These are phyloP conservation scores for Ceratocystis lukuohia DNA, from an alignment of 2,329 filamentous ascomycete genomes.

Conservation along the genomic window DNA sequence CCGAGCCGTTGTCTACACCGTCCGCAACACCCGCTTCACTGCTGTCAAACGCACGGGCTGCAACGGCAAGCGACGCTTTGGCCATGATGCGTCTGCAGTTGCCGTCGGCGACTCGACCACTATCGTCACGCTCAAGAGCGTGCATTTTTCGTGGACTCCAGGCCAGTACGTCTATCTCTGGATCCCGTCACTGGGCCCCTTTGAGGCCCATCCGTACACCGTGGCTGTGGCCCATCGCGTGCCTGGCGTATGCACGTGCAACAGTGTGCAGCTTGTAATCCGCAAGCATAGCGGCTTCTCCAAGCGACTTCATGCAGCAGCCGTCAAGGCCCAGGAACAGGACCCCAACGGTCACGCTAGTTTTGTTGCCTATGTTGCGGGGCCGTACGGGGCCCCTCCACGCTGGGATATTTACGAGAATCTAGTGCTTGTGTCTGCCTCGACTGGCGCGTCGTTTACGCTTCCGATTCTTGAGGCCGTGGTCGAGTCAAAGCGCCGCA, in stretches of 20 bases:
- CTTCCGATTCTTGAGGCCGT: slow-evolving; percentile 46
- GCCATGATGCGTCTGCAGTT: slow-evolving; percentile 38
- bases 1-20: slow-evolving; percentile 35
- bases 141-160: slow-evolving; percentile 44
- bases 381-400: slow-evolving; percentile 43
- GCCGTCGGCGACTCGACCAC: slow-evolving; percentile 40
- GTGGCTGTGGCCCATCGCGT: slow-evolving; percentile 43
- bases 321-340: slow-evolving; percentile 28
- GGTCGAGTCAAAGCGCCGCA: slow-evolving; percentile 27
- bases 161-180: slow-evolving; percentile 50
- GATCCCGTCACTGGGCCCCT: slow-evolving; percentile 39
- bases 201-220: slow-evolving; percentile 49
- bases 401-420: slow-evolving; percentile 47
- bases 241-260: slow-evolving; percentile 40
- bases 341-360: slow-evolving; percentile 22
- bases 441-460: slow-evolving; percentile 49
- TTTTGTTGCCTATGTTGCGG: slow-evolving; percentile 38
- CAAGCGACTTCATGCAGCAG: slow-evolving; percentile 36
- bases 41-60: slow-evolving; percentile 29
- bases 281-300: slow-evolving; percentile 45
- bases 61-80: slow-evolving; percentile 36
- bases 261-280: slow-evolving; percentile 46
- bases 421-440: slow-evolving; percentile 45
- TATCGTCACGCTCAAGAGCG: slow-evolving; percentile 45
- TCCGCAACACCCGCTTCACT: slow-evolving; percentile 38